Evolutionary conservation across 176 grass and related monocot species (phyloP), one percentile per base, ranked within the genome.

Genomic region (Chrysopogon serrulatus): DNA sequence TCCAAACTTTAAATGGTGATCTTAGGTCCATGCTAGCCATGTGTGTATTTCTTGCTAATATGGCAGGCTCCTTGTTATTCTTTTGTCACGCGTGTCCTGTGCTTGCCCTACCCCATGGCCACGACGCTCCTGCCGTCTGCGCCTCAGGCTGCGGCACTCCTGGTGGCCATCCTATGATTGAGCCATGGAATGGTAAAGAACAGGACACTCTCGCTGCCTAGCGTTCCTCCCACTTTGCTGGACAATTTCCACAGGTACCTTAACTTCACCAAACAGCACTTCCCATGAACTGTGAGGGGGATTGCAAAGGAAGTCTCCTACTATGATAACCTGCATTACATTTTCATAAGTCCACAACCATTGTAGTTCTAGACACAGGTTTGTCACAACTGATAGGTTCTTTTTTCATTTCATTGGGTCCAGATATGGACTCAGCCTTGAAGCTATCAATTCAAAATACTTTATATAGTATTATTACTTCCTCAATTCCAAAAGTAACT

Each of bases 291-390:
- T 68, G 48, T 81, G 32, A 12, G 66, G 76, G 54, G 87, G 73
- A 37, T 91, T 88, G 49, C 59, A 88, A 70, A 82, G 65, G 82
- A 99, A 99, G 47, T 94, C 83, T 81, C 91, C 97, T 44, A 62
- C 60, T 89, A 99, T 87, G 33, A 99, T 72, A 89, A 99, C 97
- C 97, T 99, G 93, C 74, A 87, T 86, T 60, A 26, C 33, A 85
- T 81, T 49, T 84, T 67, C 54, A 77, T 39, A 85, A 35, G 47
- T 78, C 13, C 60, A 33, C 69, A 89, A 41, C 86, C 53, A 85
- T 39, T 65, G 28, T 18, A 62, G 80, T 72, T 34, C 24, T 85
- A 4, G 28, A 85, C 3, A 62, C 18, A 81, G 10, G 31, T 63
- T 61, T 39, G n/a, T 57, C 63, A 37, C 67, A 82, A 86, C 44